Base-by-base conservation (phyloP, 208 protist genomes). In the Angomonas desouzai region DNA sequence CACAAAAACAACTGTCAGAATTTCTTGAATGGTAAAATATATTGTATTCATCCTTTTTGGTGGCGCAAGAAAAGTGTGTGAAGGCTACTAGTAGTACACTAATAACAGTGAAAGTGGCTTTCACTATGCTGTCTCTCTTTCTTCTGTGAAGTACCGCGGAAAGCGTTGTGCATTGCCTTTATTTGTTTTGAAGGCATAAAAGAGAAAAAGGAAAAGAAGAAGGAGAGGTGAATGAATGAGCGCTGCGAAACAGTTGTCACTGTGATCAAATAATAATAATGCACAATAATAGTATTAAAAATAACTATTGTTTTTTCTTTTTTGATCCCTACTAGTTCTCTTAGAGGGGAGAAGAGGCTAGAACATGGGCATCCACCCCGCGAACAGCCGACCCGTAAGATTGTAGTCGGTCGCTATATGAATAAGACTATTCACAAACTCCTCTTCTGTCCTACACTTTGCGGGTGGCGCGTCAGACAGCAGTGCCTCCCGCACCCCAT, bases 331-430 rank as follows among this genome's bases (percentile, higher is more conserved):
- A 33, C n/a, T n/a, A n/a, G n/a, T n/a, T n/a, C n/a, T n/a, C n/a
- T n/a, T n/a, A n/a, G n/a, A n/a, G n/a, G n/a, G n/a, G 16, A 1
- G 47, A 9, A 2, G 16, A 6, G 32, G 9, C 68, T 66, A 89
- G 55, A 80, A 72, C 1, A 79, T 48, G 18, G 80, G 63, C 30
- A 48, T 43, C 79, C 77, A 80, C 20, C 74, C 79, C 48, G 55
- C 64, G 36, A 70, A 97, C 0, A 74, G 74, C 47, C 92, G 74
- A 13, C 79, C 83, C 0, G 97, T 34, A 23, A 97, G 77, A 55
- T 91, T 91, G n/a, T 62, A 59, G 60, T 96, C 89, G 16, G 87
- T 94, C 10, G 93, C 81, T 43, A 93, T 68, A 48, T 94, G 86
- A 30, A 97, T 60, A 18, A 97, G 66, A 64, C 83, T 89, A 20